These are phyloP conservation scores for Nakaseomyces bracarensis DNA, from an alignment of 1,139 yeast species.

Conservation along the genomic window DNA sequence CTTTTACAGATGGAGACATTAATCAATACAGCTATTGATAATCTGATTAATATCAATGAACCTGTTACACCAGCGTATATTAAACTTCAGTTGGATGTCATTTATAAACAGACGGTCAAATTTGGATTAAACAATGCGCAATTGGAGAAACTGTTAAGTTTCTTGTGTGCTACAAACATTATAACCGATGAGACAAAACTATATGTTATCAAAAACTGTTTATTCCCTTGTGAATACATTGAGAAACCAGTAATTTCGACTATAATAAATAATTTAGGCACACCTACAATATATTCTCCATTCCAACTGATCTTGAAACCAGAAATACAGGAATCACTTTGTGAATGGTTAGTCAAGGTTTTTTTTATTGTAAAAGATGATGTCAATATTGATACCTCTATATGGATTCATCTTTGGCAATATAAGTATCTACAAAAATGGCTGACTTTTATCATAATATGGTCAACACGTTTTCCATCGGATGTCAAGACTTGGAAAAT, in stretches of 20 bases:
- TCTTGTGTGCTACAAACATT: constrained; percentile 16
- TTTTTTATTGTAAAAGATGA: constrained; percentile 26
- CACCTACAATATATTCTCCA: constrained; percentile 16
- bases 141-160: constrained; percentile 15
- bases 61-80: neutral
- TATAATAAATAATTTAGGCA: constrained; percentile 32
- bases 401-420: constrained; percentile 39
- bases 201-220: constrained; percentile 27
- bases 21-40: constrained; percentile 1
- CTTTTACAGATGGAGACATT: constrained; percentile 6
- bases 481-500: constrained; percentile 33
- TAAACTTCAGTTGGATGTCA: constrained; percentile 12
- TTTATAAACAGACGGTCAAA: constrained; percentile 14
- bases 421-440: constrained; percentile 39
- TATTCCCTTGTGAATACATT: constrained; percentile 32
- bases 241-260: constrained; percentile 24
- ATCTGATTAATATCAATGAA: neutral
- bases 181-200: constrained; percentile 19
- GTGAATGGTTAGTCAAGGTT: constrained; percentile 37
- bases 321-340: constrained; percentile 29
- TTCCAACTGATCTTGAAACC: constrained; percentile 16
- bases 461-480: constrained; percentile 31
- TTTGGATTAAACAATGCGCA: constrained; percentile 19
- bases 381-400: constrained; percentile 24
- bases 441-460: constrained; percentile 38